Evolutionary conservation across 73 alveolate species (phyloP).

Genomic region (Paramecium biaurelia): DNA sequence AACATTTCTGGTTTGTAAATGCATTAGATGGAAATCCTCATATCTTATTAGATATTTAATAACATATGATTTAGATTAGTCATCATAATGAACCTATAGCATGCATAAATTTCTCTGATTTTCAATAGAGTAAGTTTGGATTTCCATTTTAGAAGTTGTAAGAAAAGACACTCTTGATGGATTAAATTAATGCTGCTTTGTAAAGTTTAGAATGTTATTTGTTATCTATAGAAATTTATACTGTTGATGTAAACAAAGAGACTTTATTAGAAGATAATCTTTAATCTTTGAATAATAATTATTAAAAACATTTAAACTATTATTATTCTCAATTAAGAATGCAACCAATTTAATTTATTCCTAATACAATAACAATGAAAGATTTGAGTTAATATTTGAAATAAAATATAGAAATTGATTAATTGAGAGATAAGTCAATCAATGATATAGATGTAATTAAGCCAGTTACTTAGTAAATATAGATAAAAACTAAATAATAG

Average conservation of each 20-base stretch:
- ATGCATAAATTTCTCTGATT: neutral
- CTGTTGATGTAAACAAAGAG: neutral
- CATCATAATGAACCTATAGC: neutral
- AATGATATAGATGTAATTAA: neutral
- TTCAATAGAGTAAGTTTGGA: neutral
- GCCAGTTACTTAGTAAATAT: neutral
- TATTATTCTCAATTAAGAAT: conserved; percentile 9
- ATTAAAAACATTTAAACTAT: neutral
- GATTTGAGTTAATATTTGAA: neutral
- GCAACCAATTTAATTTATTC: neutral
- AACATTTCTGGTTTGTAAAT: neutral
- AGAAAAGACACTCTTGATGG: neutral
- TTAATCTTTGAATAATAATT: neutral
- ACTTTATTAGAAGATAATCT: neutral
- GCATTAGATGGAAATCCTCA: neutral
- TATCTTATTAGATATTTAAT: neutral
- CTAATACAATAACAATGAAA: neutral
- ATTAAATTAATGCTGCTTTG: neutral
- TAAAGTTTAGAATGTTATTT: neutral
- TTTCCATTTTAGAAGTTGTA: neutral
- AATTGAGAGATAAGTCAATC: neutral
- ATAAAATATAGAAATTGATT: neutral
- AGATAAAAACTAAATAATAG: neutral
- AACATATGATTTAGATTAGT: neutral
- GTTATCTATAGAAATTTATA: neutral